Conservation (phyloP, 192 early-diverging fungal species). For the Jimgerdemannia flammicorona region DNA sequence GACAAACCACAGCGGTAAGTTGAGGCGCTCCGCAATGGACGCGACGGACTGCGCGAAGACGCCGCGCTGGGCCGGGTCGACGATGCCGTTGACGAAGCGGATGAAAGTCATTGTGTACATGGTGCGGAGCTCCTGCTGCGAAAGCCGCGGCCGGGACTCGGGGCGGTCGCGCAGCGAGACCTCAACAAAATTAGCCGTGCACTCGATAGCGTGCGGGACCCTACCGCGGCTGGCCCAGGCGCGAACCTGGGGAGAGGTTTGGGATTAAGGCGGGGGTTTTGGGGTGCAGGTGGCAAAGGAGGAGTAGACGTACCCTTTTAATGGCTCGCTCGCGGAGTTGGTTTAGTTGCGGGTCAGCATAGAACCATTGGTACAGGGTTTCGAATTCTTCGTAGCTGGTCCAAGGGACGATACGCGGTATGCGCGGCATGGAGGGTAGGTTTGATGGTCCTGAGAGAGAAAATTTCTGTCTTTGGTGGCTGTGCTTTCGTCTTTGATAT, state of each 20-base stretch:
- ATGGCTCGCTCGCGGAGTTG: slow-evolving; percentile 37
- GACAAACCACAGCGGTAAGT: slow-evolving; percentile 64
- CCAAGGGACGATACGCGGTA: slow-evolving; percentile 63
- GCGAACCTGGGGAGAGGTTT: slow-evolving; percentile 41
- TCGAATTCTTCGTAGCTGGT: slow-evolving; percentile 51
- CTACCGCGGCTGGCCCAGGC: slow-evolving; percentile 69
- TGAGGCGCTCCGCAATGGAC: slow-evolving; percentile 42
- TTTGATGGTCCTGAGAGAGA: not conserved
- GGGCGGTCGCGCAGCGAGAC: slow-evolving; percentile 46
- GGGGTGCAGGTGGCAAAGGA: not conserved
- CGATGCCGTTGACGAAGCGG: slow-evolving; percentile 59
- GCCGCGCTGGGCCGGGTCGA: slow-evolving; percentile 54
- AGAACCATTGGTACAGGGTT: slow-evolving; percentile 51
- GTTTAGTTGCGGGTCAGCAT: slow-evolving; percentile 20
- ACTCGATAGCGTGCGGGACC: slow-evolving; percentile 64
- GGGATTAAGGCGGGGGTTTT: not conserved
- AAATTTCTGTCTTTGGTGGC: too few species aligned
- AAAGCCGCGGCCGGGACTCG: slow-evolving; percentile 1
- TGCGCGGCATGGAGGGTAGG: slow-evolving; percentile 18
- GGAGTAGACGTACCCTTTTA: slow-evolving; percentile 41
- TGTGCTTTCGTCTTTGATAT: too few species aligned
- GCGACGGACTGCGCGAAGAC: slow-evolving; percentile 50
- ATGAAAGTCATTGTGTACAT: slow-evolving; percentile 44
- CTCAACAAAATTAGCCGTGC: slow-evolving; percentile 60
- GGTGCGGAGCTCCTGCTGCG: slow-evolving; percentile 43